Evolutionary conservation across 106 monocot species (phyloP).

Genomic region (Allium fistulosum): DNA sequence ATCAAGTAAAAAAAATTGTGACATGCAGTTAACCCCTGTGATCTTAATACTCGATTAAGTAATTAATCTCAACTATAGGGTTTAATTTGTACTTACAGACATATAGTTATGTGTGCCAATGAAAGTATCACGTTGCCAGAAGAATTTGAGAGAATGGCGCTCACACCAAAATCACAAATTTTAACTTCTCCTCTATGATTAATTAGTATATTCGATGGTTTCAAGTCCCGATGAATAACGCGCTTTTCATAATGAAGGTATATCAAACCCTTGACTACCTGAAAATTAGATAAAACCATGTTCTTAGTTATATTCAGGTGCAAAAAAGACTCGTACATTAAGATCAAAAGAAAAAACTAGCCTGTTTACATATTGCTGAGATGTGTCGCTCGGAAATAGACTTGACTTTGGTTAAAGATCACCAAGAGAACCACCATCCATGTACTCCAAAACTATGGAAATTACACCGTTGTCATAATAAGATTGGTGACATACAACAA

Average conservation of each 20-base stretch:
- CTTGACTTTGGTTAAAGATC: conserved; percentile 66
- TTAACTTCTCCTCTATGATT: conserved; percentile 89
- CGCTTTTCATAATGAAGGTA: conserved; percentile 85
- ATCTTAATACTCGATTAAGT: too few species aligned
- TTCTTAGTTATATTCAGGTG: too few species aligned
- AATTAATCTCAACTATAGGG: too few species aligned
- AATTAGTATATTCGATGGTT: conserved; percentile 85
- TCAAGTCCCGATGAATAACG: conserved; percentile 81
- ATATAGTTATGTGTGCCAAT: conserved; percentile 73
- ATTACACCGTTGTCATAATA: conserved; percentile 81
- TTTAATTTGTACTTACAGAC: conserved; percentile 53
- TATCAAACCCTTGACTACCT: conserved; percentile 78
- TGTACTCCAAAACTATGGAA: conserved; percentile 87
- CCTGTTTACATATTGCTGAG: conserved; percentile 88
- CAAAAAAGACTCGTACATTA: too few species aligned
- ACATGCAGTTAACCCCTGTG: too few species aligned
- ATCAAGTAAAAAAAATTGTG: too few species aligned
- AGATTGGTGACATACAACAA: conserved; percentile 73
- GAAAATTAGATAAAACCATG: conserved; percentile 1
- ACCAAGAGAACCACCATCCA: conserved; percentile 88
- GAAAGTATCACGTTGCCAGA: conserved; percentile 70
- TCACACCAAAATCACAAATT: conserved; percentile 96
- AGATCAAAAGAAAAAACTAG: conserved; percentile 4
- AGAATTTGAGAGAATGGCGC: conserved; percentile 55
- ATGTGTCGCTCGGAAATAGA: conserved; percentile 78